Evolutionary conservation across 352 stramenopile genomes (phyloP).

Genomic region (Phytophthora tentaculata): DNA sequence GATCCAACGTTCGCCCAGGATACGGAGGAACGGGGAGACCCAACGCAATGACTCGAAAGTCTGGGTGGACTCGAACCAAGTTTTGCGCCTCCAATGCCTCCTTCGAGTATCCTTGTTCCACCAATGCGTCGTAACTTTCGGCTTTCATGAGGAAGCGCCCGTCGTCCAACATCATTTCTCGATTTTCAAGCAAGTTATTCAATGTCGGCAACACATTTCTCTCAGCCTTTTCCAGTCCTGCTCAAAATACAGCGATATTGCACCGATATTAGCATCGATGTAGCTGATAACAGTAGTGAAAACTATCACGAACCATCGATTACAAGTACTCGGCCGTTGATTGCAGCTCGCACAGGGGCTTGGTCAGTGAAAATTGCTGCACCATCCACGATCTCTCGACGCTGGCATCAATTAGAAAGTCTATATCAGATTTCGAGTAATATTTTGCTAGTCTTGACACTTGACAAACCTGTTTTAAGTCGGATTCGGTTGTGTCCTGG

Average conservation of each 20-base stretch:
- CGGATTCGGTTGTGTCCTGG: conserved; percentile 93
- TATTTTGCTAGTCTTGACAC: background rate
- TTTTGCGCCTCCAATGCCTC: conserved; percentile 63
- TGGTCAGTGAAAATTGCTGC: conserved; percentile 91
- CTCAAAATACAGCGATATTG: background rate
- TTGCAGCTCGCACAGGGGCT: conserved; percentile 93
- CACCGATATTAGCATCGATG: background rate
- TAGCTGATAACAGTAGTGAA: background rate
- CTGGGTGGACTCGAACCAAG: conserved; percentile 85
- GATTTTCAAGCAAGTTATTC: conserved; percentile 97
- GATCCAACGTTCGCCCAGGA: conserved; percentile 83
- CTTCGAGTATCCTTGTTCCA: conserved; percentile 57
- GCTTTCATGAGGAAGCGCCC: conserved; percentile 93
- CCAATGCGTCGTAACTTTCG: conserved; percentile 76
- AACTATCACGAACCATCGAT: conserved; percentile 81
- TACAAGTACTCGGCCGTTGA: conserved; percentile 93
- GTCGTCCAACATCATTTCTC: conserved; percentile 96
- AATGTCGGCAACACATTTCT: conserved; percentile 97
- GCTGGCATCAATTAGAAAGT: conserved; percentile 8
- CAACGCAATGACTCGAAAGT: conserved; percentile 95
- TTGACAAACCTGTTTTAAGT: conserved; percentile 87
- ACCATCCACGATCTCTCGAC: conserved; percentile 73
- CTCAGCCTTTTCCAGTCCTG: conserved; percentile 94
- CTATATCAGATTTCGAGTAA: background rate
- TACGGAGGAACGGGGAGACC: conserved; percentile 89